Evolutionary conservation across 306 rosid genomes (phyloP), one percentile per base, ranked within the genome.

Genomic region (Prosopis cineraria): DNA sequence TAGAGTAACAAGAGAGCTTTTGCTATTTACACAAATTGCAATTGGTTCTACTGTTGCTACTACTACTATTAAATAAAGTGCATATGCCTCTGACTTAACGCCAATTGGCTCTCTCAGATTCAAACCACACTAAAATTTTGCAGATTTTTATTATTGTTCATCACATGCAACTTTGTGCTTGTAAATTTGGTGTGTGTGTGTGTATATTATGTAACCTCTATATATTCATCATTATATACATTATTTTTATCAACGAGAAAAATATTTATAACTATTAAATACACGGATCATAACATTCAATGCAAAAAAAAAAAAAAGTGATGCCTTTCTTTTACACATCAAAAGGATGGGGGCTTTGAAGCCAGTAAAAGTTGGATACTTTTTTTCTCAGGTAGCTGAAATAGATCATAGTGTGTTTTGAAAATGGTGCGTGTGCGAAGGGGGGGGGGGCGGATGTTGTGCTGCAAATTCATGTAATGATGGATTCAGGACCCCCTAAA

Each of bases 111-210:
- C 67, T 50, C 39, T 45, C 56, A 82, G 84, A 85, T 84, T 83
- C 52, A 84, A 33, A 75, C n/a, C 44, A 12, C 60, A 71, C 81
- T 79, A 77, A 80, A 76, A 72, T 79, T 62, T 47, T 22, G 1
- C n/a, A n/a, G n/a, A n/a, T 55, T 73, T 63, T 80, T 81, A 81
- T 87, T 77, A 9, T 70, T 39, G 70, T 55, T 73, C 52, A 71
- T 87, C 96, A 90, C 92, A 86, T 89, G 84, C 84, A 68, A 75
- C 78, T 78, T 83, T 87, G 77, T 65, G 74, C 76, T 75, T 60
- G 55, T 43, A 80, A 55, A 31, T n/a, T n/a, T n/a, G n/a, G n/a
- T n/a, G n/a, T n/a, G n/a, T n/a, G n/a, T n/a, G n/a, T n/a, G n/a
- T n/a, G n/a, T n/a, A n/a, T n/a, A n/a, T n/a, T n/a, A n/a, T n/a